Evolutionary conservation across 2,329 filamentous ascomycete species (phyloP), one percentile per base, ranked within the genome.

Genomic region (Sclerotinia sclerotiorum): DNA sequence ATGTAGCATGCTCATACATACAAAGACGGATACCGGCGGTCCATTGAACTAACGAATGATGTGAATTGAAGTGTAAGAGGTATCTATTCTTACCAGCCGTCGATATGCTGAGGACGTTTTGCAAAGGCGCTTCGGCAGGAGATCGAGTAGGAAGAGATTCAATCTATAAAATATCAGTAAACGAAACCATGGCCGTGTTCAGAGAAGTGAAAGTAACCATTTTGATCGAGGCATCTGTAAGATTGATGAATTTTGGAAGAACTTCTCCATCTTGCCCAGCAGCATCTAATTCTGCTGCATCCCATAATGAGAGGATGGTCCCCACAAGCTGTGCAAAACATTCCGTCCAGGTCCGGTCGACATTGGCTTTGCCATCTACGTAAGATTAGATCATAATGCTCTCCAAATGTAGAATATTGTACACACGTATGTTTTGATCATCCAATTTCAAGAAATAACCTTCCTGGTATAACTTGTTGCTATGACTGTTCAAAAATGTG

Each of bases 401-500:
- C n/a, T 17, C 17, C 65, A 44, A 29, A 7, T 15, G 51, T 27
- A 39, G 39, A 39, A 44, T 74, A 73, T 67, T 54, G 42, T 55
- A 87, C 92, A 75, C 86, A 97, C 94, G 89, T 67, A 88, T 90
- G 77, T 98, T 96, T 74, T 97, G 88, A 79, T 99, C 95, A 79
- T 97, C 94, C 61, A 99, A 83, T 81, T 98, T 99, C 74, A 99
- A 81, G 74, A 99, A 98, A 77, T 98, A 99, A 49, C 95, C 95
- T 81, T 99, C 95, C 74, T 97, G 94, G 79, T 98, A 99, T 68
- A 98, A 83, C 81, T 98, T 98, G 80, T 97, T 97, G 69, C 88
- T 90, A 79, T 99, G 95, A 80, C 90, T 95, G 81, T 97, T 98
- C 73, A 99, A 85, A 77, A 93, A 95, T 70, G 88, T 92, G 80